These are phyloP conservation scores for Leucoagaricus sp. DNA, from an alignment of 1,284 basidiomycete species.

Conservation along the genomic window DNA sequence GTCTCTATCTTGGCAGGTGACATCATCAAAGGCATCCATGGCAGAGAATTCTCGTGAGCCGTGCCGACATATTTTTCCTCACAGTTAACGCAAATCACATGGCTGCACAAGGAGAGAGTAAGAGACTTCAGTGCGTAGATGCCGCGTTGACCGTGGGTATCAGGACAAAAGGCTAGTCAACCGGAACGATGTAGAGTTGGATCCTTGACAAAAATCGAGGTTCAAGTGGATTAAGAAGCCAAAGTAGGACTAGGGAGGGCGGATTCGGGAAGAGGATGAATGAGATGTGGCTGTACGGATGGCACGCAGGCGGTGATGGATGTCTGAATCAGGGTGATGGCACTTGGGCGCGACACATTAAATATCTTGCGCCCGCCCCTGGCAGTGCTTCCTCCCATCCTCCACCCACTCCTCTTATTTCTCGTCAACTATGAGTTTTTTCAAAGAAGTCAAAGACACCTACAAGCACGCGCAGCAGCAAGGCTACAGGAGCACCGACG, in stretches of 20 bases:
- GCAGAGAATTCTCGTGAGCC: too few species aligned
- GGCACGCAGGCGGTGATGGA: background rate
- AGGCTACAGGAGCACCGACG: background rate
- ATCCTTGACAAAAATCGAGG: background rate
- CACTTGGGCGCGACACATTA: background rate
- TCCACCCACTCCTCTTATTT: background rate
- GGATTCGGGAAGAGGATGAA: background rate
- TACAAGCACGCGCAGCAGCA: constrained; percentile 7
- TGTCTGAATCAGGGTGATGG: background rate
- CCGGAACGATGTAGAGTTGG: background rate
- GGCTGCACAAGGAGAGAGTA: background rate
- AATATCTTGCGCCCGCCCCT: background rate
- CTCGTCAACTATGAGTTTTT: background rate
- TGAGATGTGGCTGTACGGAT: background rate
- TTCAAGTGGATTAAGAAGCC: background rate
- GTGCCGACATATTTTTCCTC: too few species aligned
- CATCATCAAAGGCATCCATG: too few species aligned
- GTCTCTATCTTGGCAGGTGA: too few species aligned
- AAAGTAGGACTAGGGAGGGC: background rate
- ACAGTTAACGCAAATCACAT: too few species aligned
- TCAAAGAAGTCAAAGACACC: background rate
- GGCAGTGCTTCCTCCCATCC: background rate
- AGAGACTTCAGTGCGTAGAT: background rate
- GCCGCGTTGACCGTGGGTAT: background rate
- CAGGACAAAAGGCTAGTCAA: background rate